Evolutionary conservation across 176 grass and related monocot genomes (phyloP).

Genomic region (Neostapfia colusana): DNA sequence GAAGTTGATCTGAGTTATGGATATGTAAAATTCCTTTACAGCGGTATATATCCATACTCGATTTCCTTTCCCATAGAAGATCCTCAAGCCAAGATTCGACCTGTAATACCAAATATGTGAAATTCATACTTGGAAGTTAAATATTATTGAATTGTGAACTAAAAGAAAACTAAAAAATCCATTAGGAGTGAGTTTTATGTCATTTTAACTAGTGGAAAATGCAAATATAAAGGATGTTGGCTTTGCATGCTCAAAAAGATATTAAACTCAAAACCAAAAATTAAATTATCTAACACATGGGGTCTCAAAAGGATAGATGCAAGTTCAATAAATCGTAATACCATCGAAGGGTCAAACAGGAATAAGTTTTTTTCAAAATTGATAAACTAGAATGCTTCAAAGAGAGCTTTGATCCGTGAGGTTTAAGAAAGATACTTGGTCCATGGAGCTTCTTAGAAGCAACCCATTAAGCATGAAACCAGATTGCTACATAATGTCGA

Average conservation of each 20-base stretch:
- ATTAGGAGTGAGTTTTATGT: no score
- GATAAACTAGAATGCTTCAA: no score
- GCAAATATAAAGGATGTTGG: no score
- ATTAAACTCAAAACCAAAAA: no score
- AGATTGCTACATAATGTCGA: neutral
- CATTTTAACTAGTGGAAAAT: no score
- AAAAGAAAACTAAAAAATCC: no score
- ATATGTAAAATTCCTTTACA: conserved; percentile 92
- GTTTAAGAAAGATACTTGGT: neutral
- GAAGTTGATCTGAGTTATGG: conserved; percentile 67
- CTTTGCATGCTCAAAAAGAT: no score
- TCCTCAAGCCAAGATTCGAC: conserved; percentile 83
- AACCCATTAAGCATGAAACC: neutral
- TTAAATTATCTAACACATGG: neutral
- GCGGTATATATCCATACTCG: conserved; percentile 80
- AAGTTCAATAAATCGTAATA: neutral
- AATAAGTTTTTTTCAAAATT: no score
- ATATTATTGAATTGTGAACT: no score
- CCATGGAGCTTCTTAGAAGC: neutral
- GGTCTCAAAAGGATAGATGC: neutral
- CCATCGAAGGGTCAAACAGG: no score
- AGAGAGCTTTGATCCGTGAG: neutral
- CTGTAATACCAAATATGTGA: no score
- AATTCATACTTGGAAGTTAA: no score
- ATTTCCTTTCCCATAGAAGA: conserved; percentile 94